Evolutionary conservation across 202 grass and related monocot genomes (phyloP).

Genomic region (Dendrocalamus latiflorus): DNA sequence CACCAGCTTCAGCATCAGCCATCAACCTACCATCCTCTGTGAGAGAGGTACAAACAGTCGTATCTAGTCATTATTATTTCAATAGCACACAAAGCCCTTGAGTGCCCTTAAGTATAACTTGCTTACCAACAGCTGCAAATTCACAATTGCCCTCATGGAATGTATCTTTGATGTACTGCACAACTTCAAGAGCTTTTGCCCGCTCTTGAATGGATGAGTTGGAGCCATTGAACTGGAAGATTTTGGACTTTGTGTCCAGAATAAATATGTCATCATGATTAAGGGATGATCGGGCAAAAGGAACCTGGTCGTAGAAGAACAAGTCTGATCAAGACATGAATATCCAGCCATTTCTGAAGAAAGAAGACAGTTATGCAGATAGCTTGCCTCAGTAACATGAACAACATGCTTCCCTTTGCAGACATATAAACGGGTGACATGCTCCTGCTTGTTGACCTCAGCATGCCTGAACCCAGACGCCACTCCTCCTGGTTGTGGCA

Average conservation of each 20-base stretch:
- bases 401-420: slow-evolving; percentile 97
- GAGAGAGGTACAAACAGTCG: slow-evolving; percentile 19
- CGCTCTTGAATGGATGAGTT: slow-evolving; percentile 99
- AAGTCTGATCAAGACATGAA: slow-evolving; percentile 6
- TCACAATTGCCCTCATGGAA: slow-evolving; percentile 90
- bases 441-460: slow-evolving; percentile 70
- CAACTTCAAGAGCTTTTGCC: slow-evolving; percentile 96
- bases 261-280: slow-evolving; percentile 98
- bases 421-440: slow-evolving; percentile 67
- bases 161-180: slow-evolving; percentile 95
- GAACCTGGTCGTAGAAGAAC: slow-evolving; percentile 53
- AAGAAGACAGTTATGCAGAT: neutral
- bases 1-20: slow-evolving; percentile 95
- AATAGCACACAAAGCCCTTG: neutral
- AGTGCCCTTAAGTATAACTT: neutral
- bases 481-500: slow-evolving; percentile 82
- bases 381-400: slow-evolving; percentile 93
- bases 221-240: slow-evolving; percentile 96
- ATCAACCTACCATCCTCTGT: slow-evolving; percentile 97
- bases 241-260: slow-evolving; percentile 91
- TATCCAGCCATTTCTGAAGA: neutral
- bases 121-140: slow-evolving; percentile 81
- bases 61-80: neutral
- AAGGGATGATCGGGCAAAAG: slow-evolving; percentile 79
- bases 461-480: slow-evolving; percentile 85